Evolutionary conservation across 305 asterid genomes (phyloP).

Genomic region (Fraxinus floribunda): DNA sequence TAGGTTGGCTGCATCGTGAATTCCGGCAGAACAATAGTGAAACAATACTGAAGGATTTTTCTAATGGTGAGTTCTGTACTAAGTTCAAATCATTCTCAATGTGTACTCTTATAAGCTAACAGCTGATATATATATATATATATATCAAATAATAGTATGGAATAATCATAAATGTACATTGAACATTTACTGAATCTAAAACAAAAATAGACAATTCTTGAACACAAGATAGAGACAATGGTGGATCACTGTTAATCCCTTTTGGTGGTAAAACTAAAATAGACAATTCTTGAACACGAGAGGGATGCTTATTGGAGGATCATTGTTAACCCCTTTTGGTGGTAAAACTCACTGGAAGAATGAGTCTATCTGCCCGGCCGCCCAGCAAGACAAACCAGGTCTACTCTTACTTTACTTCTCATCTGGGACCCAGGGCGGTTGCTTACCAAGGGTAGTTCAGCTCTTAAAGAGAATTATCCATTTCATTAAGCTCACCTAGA

Average conservation of each 20-base stretch:
- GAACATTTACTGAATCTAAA: background rate
- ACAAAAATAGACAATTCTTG: background rate
- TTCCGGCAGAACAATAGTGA: background rate
- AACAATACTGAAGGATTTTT: background rate
- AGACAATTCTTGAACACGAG: background rate
- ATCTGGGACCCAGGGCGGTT: background rate
- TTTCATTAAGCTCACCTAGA: slow-evolving; percentile 37
- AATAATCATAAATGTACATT: background rate
- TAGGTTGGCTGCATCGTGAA: slow-evolving; percentile 1
- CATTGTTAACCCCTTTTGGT: background rate
- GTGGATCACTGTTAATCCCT: background rate
- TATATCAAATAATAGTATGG: background rate
- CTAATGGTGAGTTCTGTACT: background rate
- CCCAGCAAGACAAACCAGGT: background rate
- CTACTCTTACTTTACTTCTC: background rate
- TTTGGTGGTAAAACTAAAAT: background rate
- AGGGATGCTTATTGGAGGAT: background rate
- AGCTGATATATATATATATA: background rate
- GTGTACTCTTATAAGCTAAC: background rate
- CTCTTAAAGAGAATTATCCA: slow-evolving; percentile 32
- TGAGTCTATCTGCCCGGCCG: background rate
- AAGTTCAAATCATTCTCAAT: background rate
- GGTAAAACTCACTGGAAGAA: background rate
- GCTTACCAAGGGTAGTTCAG: background rate
- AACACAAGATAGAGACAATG: background rate